Base-by-base conservation (phyloP, 2,329 filamentous ascomycete species). In the Capronia epimyces region DNA sequence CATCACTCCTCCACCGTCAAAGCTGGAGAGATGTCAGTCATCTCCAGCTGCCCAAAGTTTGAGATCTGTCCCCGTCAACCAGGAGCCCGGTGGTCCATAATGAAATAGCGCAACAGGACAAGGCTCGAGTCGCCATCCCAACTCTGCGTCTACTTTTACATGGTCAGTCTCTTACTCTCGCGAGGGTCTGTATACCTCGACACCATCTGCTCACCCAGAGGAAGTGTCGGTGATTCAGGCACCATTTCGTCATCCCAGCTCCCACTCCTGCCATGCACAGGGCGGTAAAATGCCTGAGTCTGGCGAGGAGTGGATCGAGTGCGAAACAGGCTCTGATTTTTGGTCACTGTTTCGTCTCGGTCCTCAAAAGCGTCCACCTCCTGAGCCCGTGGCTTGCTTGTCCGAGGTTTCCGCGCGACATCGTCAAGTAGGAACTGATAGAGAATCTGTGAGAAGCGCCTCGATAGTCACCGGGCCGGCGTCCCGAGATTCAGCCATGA, bases 401-500 rank as follows among this genome's bases (percentile, higher is more conserved):
- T 29, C 8, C 53, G 53, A n/a, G 49, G 46, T 46, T 60, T 60
- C 3, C 60, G 54, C 18, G 56, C 58, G 41, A 60, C 60, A 32
- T 62, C 58, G 44, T 62, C 60, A 25, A 61, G 46, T 36, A 62
- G 47, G 46, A 54, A 62, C 39, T 60, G 55, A 47, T 60, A 62
- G 39, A 62, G 58, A 15, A 62, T 51, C 40, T 37, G 50, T 31
- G 56, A 59, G 56, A 57, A 59, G 49, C 56, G 52, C 43, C 36
- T 53, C 16, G 49, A 49, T 43, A 53, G 53, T 56, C 53, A 59
- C 51, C 56, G 54, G 22, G 9, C 32, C 8, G 47, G 51, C 13
- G 57, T 56, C 9, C 60, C 60, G 13, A 63, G 49, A 49, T 63
- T 63, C 12, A 63, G 49, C 60, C 60, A 63, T 4, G 58, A 60